Conservation (phyloP, 2,329 filamentous ascomycete species). For the Epichloe gansuensis region DNA sequence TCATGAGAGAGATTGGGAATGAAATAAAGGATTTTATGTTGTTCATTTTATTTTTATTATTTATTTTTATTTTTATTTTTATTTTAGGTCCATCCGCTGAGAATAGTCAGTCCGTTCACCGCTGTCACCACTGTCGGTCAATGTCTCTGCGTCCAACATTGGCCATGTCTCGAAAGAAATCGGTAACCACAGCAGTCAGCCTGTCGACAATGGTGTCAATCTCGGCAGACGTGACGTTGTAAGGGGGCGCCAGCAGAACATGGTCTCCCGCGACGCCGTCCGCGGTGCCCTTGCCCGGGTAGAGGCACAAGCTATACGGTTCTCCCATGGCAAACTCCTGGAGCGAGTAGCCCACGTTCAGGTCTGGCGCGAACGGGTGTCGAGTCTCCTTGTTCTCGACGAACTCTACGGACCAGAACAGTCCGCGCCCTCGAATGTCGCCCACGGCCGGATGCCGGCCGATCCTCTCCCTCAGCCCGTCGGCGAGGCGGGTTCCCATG, state of each 20-base stretch:
- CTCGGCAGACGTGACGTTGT: conserved; percentile 37
- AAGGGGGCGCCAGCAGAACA: conserved; percentile 55
- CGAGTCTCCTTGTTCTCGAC: conserved; percentile 26
- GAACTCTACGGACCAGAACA: conserved; percentile 38
- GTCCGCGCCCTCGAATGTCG: conserved; percentile 46
- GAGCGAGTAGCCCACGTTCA: conserved; percentile 1
- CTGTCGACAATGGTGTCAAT: too few species aligned
- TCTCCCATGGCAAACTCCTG: too few species aligned
- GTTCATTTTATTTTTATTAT: too few species aligned
- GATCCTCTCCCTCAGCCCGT: conserved; percentile 30
- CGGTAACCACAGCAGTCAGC: too few species aligned
- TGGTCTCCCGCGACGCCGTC: conserved; percentile 32
- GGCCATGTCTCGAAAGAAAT: too few species aligned
- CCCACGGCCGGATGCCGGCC: conserved; percentile 38
- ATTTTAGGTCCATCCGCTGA: too few species aligned
- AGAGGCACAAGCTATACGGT: conserved; percentile 17
- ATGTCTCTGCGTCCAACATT: too few species aligned
- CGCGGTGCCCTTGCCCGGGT: conserved; percentile 49
- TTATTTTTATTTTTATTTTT: too few species aligned
- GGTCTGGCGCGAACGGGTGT: conserved; percentile 20
- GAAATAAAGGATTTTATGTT: too few species aligned
- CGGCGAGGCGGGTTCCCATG: conserved; percentile 38
- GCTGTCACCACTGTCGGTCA: too few species aligned
- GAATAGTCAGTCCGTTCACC: too few species aligned
- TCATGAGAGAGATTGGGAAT: too few species aligned